Evolutionary conservation across 2,329 filamentous ascomycete genomes (phyloP).

Genomic region (Sporothrix euskadiensis): DNA sequence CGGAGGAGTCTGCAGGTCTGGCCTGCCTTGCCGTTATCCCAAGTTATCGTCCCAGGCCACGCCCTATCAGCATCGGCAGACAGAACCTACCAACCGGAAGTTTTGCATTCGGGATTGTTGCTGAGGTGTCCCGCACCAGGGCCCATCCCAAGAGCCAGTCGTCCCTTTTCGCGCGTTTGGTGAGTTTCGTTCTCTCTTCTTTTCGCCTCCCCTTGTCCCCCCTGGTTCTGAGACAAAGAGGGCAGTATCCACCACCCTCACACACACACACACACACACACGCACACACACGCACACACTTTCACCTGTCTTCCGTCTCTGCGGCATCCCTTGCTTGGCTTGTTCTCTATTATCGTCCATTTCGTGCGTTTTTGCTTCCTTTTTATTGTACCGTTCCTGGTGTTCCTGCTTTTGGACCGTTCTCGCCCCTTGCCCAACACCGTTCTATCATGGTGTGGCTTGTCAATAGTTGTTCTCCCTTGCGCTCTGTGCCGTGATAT

Average conservation of each 20-base stretch:
- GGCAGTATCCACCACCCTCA: constrained; percentile 12
- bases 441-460: neutral
- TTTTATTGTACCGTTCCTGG: neutral
- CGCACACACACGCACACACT: neutral
- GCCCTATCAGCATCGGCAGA: constrained; percentile 1
- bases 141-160: neutral
- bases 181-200: neutral
- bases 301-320: neutral
- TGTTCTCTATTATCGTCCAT: neutral
- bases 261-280: neutral
- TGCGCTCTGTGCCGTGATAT: neutral
- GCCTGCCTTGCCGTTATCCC: neutral
- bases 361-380: neutral
- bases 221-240: constrained; percentile 26
- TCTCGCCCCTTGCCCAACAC: neutral
- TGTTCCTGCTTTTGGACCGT: neutral
- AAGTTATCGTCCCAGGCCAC: neutral
- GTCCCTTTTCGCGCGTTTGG: neutral
- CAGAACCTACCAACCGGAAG: constrained; percentile 17
- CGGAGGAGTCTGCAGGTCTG: neutral
- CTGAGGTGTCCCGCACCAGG: neutral
- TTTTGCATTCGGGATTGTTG: constrained; percentile 3
- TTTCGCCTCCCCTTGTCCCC: constrained; percentile 25
- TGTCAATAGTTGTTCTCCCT: constrained; percentile 6
- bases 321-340: constrained; percentile 16